Percentiles rank a stretch among this genome's conserved stretches.
phyloP scores from a whole-genome alignment of 225 moss, liverwort and hornwort genomes.

The Straminergon stramineum region DNA sequence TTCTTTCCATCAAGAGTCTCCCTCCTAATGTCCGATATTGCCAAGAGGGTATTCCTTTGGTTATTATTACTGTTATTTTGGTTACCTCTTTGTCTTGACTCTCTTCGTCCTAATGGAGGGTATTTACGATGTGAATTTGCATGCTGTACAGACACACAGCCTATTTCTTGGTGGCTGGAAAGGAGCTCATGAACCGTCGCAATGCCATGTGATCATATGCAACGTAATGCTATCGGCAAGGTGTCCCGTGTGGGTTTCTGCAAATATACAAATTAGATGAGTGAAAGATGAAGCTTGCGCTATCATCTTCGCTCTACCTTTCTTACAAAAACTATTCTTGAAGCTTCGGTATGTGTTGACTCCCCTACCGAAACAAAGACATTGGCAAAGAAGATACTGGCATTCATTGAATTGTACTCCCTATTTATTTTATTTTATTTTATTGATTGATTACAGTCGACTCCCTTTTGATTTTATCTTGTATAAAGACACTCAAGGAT shows the following conservation, averaged over 20 bases:
- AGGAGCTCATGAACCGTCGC: slow-evolving; percentile 59
- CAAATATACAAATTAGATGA: neutral
- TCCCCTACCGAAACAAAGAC: neutral
- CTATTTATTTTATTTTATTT: neutral
- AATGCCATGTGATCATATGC: slow-evolving; percentile 21
- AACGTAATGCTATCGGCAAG: neutral
- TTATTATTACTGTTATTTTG: neutral
- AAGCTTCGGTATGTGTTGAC: neutral
- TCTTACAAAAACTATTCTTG: neutral
- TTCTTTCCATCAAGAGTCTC: neutral
- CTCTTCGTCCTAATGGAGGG: neutral
- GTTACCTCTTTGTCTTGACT: neutral
- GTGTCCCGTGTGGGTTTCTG: neutral
- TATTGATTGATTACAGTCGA: neutral
- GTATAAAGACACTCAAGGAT: neutral
- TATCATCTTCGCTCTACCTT: neutral
- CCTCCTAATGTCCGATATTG: neutral
- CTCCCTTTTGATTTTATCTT: neutral
- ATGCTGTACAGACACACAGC: slow-evolving; percentile 52
- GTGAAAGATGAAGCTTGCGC: neutral
- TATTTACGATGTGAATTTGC: neutral
- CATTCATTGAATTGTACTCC: neutral
- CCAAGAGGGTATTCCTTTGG: neutral
- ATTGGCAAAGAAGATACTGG: neutral
- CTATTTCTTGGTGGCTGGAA: slow-evolving; percentile 65